Base-by-base conservation (phyloP, 805 yeast species). In the Hanseniaspora taiwanica region DNA sequence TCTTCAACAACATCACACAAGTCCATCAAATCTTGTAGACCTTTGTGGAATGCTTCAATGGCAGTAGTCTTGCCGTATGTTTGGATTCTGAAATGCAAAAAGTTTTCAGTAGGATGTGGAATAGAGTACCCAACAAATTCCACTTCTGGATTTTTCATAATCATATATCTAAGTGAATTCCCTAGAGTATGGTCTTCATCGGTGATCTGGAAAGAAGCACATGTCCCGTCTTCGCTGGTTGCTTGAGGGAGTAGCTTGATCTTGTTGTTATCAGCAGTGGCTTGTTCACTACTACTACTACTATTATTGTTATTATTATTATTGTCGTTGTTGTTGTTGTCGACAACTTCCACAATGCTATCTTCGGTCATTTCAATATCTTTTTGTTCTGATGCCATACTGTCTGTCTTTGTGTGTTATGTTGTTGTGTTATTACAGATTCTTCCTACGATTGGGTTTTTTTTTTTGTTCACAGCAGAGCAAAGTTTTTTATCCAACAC, bases 121-220 rank as follows among this genome's bases (percentile, higher is more conserved):
- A 91, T 91, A 35, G 96, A 85, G 64, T 91, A 91, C 42, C 98
- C 98, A 57, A 97, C 89, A 60, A 91, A 91, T 57, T 91, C 98
- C 20, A 91, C 98, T 48, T 86, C 94, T 29, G 96, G 96, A 55
- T 91, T 91, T 64, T 89, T 87, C 94, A 91, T 86, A 51, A 91
- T 85, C 58, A 89, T 77, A 62, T 86, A 87, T 58, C 96, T 77
- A 40, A 91, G 71, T 5, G 97, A 81, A 55, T 91, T 91, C 19
- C 98, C 98, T 38, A 91, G 64, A 1, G 98, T 91, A 59, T 91
- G 98, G 62, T 91, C 98, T 61, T 91, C 98, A 50, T 86, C 91
- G 24, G 75, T 59, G 45, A 91, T 80, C 62, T 89, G 94, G 66
- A 91, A 91, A 4, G 96, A 84, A 1, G 94, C 96, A 21, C 94